phyloP scores from a whole-genome alignment of 257 asterid species.

The Solanum sitiens region DNA sequence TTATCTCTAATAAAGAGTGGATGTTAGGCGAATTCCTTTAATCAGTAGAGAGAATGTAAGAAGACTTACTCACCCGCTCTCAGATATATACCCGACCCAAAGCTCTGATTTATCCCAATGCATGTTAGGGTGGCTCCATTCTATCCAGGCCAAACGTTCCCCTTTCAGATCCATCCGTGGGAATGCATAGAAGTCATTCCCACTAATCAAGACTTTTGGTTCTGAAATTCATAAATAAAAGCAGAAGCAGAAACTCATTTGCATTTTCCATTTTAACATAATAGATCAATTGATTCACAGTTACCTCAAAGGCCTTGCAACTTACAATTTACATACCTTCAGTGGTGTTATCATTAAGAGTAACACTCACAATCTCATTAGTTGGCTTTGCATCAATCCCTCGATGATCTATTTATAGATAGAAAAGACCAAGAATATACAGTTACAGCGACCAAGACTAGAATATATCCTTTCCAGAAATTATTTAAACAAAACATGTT shows the following conservation, averaged over 20 bases:
- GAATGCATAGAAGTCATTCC: not conserved
- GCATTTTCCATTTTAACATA: not conserved
- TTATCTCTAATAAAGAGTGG: not conserved
- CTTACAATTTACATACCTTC: not conserved
- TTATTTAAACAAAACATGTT: not conserved
- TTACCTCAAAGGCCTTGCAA: not conserved
- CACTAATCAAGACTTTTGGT: not conserved
- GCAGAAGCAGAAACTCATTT: not conserved
- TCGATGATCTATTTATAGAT: not conserved
- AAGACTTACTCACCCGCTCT: not conserved
- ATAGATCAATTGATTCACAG: not conserved
- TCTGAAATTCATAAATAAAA: not conserved
- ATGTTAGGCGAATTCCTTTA: not conserved
- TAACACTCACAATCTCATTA: not conserved
- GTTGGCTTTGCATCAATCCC: not conserved
- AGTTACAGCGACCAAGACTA: not conserved
- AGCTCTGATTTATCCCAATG: not conserved
- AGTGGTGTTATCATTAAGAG: not conserved
- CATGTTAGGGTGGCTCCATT: constrained; percentile 1
- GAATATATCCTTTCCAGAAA: not conserved
- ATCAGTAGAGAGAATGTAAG: not conserved
- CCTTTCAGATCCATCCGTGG: not conserved
- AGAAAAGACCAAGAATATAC: not conserved
- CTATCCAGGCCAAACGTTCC: not conserved
- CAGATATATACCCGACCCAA: not conserved